A percentile compares a stretch with the other conserved stretches of the same genome.
phyloP scores from a whole-genome alignment of 495 filamentous ascomycete species.

The Neurospora sp. region DNA sequence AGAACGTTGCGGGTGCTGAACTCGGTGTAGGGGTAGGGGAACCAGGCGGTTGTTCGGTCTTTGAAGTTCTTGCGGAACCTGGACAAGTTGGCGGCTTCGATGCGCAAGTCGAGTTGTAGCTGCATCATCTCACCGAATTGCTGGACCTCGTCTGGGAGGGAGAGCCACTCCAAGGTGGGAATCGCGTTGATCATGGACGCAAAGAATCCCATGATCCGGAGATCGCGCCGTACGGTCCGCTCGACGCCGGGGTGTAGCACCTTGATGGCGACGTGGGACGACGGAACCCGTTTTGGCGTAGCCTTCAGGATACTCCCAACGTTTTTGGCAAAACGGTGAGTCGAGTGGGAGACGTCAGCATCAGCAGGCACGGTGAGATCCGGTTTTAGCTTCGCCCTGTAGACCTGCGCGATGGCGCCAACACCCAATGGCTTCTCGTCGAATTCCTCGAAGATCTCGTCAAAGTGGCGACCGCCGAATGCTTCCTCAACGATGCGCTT shows the following conservation, averaged over 20 bases:
- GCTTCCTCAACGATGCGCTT: conserved; percentile 69
- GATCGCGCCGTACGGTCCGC: conserved; percentile 73
- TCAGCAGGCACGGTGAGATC: conserved; percentile 58
- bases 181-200: conserved; percentile 75
- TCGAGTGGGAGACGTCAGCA: conserved; percentile 48
- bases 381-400: conserved; percentile 85
- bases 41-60: conserved; percentile 83
- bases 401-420: conserved; percentile 95
- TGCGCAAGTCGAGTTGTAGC: conserved; percentile 87
- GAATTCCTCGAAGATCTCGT: conserved; percentile 96
- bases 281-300: conserved; percentile 75
- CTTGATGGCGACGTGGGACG: conserved; percentile 90
- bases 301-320: conserved; percentile 81
- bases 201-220: conserved; percentile 92
- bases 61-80: conserved; percentile 89
- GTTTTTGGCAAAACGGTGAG: conserved; percentile 49
- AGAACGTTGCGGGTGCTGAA: conserved; percentile 88
- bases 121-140: conserved; percentile 99
- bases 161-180: conserved; percentile 96
- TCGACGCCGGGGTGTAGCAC: conserved; percentile 91
- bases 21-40: conserved; percentile 84
- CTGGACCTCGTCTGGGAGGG: conserved; percentile 83
- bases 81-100: conserved; percentile 82
- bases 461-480: conserved; percentile 68
- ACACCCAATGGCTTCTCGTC: conserved; percentile 84